phyloP scores from a whole-genome alignment of 2,329 filamentous ascomycete species.

The Passalora sequoiae region DNA sequence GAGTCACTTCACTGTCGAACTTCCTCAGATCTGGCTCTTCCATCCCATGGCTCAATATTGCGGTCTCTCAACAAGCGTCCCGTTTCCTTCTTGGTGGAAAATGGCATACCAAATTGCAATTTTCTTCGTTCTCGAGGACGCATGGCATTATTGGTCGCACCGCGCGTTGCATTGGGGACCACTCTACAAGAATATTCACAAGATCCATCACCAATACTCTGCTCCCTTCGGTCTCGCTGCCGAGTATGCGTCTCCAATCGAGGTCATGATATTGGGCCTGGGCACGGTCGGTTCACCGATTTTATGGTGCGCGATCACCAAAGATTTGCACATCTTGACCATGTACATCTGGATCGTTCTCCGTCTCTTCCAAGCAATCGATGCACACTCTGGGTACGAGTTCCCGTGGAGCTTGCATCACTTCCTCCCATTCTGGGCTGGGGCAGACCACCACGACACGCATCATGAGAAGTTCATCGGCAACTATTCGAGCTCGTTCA shows the following conservation, averaged over 20 bases:
- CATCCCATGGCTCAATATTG: constrained; percentile 92
- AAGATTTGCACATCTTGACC: constrained; percentile 87
- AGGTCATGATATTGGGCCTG: constrained; percentile 89
- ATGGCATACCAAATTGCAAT: constrained; percentile 88
- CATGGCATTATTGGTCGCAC: constrained; percentile 98
- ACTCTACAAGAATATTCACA: constrained; percentile 95
- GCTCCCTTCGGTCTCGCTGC: constrained; percentile 94
- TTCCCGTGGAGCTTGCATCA: constrained; percentile 97
- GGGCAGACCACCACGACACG: constrained; percentile 90
- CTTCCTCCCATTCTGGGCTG: constrained; percentile 96
- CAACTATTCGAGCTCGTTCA: constrained; percentile 96
- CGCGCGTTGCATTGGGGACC: constrained; percentile 89
- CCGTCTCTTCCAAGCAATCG: constrained; percentile 94
- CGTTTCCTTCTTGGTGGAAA: constrained; percentile 78
- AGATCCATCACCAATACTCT: constrained; percentile 98
- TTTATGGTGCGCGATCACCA: constrained; percentile 74
- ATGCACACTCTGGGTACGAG: constrained; percentile 95
- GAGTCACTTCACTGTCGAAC: constrained; percentile 94
- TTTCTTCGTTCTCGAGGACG: constrained; percentile 93
- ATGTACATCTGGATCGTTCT: constrained; percentile 97
- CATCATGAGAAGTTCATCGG: constrained; percentile 99
- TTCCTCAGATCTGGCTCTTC: constrained; percentile 98
- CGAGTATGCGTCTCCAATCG: constrained; percentile 95
- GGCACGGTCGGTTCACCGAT: constrained; percentile 80
- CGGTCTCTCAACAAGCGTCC: constrained; percentile 80